Evolutionary conservation across 2,329 filamentous ascomycete genomes (phyloP), one percentile per base, ranked within the genome.

Genomic region (Xenoacremonium recifei): DNA sequence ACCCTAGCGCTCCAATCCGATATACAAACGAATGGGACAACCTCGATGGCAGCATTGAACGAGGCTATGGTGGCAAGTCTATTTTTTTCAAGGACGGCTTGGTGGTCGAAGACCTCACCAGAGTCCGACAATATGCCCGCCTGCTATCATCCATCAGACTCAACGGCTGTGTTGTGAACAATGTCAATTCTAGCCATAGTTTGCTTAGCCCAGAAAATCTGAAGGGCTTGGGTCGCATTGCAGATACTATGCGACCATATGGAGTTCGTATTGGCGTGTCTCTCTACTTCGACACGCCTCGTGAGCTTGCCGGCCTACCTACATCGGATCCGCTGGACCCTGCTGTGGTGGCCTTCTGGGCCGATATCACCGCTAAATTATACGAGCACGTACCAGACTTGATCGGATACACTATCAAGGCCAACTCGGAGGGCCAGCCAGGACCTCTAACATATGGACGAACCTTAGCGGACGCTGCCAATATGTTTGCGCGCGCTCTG

Each of bases 361-460:
- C 68, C 0, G 70, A 76, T 33, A 72, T 79, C 35, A 84, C 84
- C 0, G 65, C 77, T 33, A 63, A 75, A 20, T 65, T 88, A 6
- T 87, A 87, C 53, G 46, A 65, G 5, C 63, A 70, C 3, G 72
- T 89, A 3, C 84, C 84, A 0, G 84, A 88, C 52, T 69, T 88
- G 60, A 79, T 77, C 2, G 84, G 85, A 0, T 87, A 84, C 51
- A 70, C 87, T 4, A 75, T 87, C 48, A 89, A 89, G 59, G 84
- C 84, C 7, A 83, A 84, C 58, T 85, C 82, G 0, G 85, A 88
- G 62, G 84, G 83, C 2, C 82, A 88, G 55, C 83, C 84, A 0
- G 84, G 84, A 0, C 84, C 84, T 0, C 53, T 83, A 18, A 83
- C 79, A 0, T 88, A 88, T 64, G 84, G 85, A 53, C 77, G 85